Evolutionary conservation across 208 protist genomes (phyloP), one percentile per base, ranked within the genome.

Genomic region (Leishmania amazonensis): DNA sequence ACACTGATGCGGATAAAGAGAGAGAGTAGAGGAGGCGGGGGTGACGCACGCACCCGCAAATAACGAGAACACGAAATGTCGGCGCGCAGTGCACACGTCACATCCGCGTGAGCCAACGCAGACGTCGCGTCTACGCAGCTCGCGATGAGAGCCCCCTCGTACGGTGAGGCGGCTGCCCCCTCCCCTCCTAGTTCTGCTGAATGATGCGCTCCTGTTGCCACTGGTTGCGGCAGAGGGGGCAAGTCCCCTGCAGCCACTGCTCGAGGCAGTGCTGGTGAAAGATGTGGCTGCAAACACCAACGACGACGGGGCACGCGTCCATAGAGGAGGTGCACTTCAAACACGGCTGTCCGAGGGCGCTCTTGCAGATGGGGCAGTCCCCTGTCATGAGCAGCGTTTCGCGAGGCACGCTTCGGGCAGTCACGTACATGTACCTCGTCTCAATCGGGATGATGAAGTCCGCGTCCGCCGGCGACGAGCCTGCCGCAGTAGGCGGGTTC

Each of bases 191-290:
- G 47, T 75, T 19, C 28, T 45, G 40, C 19, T 64, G 64, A 11
- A 74, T 31, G 47, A 67, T 31, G 40, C 47, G 38, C 60, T 85
- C 64, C 68, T 75, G 35, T 21, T 78, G 71, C 87, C 87, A 90
- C 47, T 9, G 51, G 31, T 60, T 75, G 5, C 54, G 17, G 75
- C 87, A 90, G 40, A 53, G 21, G 8, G 87, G 81, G 67, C 87
- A 90, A 35, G 81, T 81, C 3, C 73, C 64, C 58, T 78, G 64
- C 31, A 78, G 60, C 91, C 91, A 95, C 73, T 75, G 81, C 45
- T 80, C 49, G 8, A 89, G 79, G 78, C 91, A 95, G 80, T 91
- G 86, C 54, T 80, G 74, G 68, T 95, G 91, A 68, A 89, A 88
- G 1, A 85, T 62, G 83, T 95, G 89, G 9, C 77, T 80, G 68